Base-by-base conservation (phyloP, 768 basidiomycete genomes). In the Boletus patriciae region DNA sequence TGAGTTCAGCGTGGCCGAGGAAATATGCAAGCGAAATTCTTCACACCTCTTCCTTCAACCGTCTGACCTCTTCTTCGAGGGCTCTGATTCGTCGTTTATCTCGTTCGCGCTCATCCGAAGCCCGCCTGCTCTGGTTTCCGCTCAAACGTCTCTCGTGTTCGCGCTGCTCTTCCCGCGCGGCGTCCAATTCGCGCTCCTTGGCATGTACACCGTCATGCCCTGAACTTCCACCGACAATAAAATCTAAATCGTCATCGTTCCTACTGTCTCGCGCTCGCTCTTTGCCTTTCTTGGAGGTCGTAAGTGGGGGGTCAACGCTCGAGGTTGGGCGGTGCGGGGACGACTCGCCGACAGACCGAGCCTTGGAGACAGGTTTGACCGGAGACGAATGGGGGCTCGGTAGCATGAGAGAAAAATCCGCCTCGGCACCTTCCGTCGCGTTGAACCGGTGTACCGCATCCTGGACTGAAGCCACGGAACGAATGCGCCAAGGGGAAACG, bases 11-110 rank as follows among this genome's bases (percentile, higher is more conserved):
- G 15, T 15, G 13, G 0, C 13, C 11, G 38, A 41, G 18, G 16
- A 33, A 50, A 29, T 9, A 40, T 23, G 31, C 6, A 27, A 46
- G 18, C 41, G 23, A 31, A 50, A 31, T 6, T 5, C 6, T 19
- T 47, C 56, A 13, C 46, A 83, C 86, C 79, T 86, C 84, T 64
- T 80, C 78, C 60, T 77, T 83, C 55, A 90, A 71, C 42, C 76
- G 65, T 42, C 71, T 71, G 38, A 90, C 82, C 65, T 92, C 90
- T 46, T 80, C 80, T 63, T 91, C 88, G 6, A 92, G 76, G 55
- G 75, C 72, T 59, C 72, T 76, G 31, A 92, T 90, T 49, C 79
- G 78, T 53, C 79, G 83, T 65, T 87, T 86, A 63, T 90, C 87
- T 27, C 70, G 70, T 16, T 74, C 75, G 31, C 77, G 77, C 60